These are phyloP conservation scores for Dioscorea alata DNA, from an alignment of 106 monocot genomes.

Conservation along the genomic window DNA sequence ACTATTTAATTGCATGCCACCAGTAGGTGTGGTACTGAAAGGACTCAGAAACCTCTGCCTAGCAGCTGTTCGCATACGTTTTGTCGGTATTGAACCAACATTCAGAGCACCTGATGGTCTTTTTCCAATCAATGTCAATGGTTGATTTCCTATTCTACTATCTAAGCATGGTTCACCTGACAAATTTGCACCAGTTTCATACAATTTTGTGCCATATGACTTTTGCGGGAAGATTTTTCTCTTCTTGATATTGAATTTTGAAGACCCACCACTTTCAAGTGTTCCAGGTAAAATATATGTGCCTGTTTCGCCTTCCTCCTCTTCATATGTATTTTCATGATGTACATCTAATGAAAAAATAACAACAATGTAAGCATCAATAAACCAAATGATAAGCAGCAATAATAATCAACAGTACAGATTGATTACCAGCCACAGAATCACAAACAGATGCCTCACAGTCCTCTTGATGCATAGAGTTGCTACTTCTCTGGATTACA, in stretches of 20 bases:
- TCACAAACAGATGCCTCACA: conserved; percentile 43
- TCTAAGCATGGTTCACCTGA: conserved; percentile 40
- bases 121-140: conserved; percentile 39
- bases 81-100: conserved; percentile 70
- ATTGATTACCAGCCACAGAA: conserved; percentile 52
- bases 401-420: background rate
- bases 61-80: conserved; percentile 68
- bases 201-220: conserved; percentile 22
- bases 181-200: conserved; percentile 35
- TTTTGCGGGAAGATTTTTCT: conserved; percentile 47
- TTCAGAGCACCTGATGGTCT: conserved; percentile 42
- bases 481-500: conserved; percentile 47
- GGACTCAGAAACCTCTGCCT: conserved; percentile 66
- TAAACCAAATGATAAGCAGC: background rate
- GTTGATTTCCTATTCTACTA: conserved; percentile 34
- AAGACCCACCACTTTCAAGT: conserved; percentile 38
- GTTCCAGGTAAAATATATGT: conserved; percentile 30
- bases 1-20: conserved; percentile 38
- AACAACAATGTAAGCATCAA: background rate
- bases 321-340: conserved; percentile 50
- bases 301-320: conserved; percentile 77
- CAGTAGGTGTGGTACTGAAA: conserved; percentile 31
- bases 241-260: conserved; percentile 52
- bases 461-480: conserved; percentile 45
- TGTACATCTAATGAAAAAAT: conserved; percentile 23